Evolutionary conservation across 2,329 filamentous ascomycete species (phyloP).

Genomic region (Colletotrichum plurivorum): DNA sequence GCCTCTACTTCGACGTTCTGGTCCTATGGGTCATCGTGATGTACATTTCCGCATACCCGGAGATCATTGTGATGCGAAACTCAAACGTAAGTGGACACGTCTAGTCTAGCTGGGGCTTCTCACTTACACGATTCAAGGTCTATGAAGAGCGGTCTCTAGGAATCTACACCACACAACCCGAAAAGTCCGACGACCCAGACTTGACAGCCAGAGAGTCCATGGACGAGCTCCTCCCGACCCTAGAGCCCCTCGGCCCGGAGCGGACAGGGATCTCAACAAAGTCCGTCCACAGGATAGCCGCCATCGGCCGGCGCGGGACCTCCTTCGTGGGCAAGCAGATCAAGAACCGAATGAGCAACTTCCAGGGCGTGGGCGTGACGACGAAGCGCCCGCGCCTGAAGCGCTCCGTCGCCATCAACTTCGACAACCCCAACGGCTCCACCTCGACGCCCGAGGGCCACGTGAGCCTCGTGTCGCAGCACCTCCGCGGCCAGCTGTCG

Average conservation of each 20-base stretch:
- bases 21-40: conserved; percentile 75
- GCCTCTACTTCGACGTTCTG: conserved; percentile 69
- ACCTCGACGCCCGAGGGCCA: conserved; percentile 51
- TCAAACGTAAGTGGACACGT: conserved; percentile 52
- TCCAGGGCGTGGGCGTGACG: conserved; percentile 60
- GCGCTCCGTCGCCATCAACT: conserved; percentile 28
- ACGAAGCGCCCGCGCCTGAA: conserved; percentile 40
- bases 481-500: conserved; percentile 74
- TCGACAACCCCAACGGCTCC: conserved; percentile 23
- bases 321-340: conserved; percentile 70
- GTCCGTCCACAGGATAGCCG: conserved; percentile 48
- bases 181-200: conserved; percentile 45
- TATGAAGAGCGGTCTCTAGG: conserved; percentile 79
- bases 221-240: conserved; percentile 39
- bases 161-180: conserved; percentile 62
- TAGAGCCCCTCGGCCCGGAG: conserved; percentile 4
- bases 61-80: conserved; percentile 75
- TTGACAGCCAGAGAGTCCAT: conserved; percentile 47
- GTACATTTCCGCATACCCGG: conserved; percentile 76
- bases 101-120: background rate
- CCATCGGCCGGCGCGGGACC: conserved; percentile 47
- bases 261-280: conserved; percentile 59
- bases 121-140: conserved; percentile 61
- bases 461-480: conserved; percentile 65
- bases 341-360: conserved; percentile 56